Conservation (phyloP, 179 eudicot species). For the Spinacia oleracea region DNA sequence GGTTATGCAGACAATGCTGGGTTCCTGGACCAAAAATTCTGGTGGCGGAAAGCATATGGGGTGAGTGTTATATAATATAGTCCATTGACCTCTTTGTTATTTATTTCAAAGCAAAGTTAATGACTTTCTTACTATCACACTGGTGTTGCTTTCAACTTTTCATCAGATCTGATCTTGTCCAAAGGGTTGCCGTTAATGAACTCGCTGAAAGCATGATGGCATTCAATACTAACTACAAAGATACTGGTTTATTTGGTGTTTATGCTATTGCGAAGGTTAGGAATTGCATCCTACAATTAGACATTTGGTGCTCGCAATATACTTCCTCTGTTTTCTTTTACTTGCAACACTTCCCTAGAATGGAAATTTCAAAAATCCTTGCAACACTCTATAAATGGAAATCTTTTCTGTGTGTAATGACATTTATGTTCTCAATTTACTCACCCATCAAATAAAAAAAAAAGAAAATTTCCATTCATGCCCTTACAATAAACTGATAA, state of each 20-base stretch:
- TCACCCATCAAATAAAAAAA: too few species aligned
- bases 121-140: background rate
- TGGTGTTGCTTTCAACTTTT: constrained; percentile 1
- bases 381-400: too few species aligned
- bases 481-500: too few species aligned
- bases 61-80: constrained; percentile 27
- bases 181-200: constrained; percentile 43
- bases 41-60: constrained; percentile 74
- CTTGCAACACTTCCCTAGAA: too few species aligned
- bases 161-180: constrained; percentile 46
- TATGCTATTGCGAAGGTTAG: constrained; percentile 56
- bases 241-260: constrained; percentile 54
- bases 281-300: background rate
- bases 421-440: too few species aligned
- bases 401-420: too few species aligned
- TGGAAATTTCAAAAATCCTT: too few species aligned
- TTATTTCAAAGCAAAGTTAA: background rate
- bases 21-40: constrained; percentile 60
- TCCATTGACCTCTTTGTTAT: background rate
- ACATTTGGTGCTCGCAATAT: background rate
- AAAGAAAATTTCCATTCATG: too few species aligned
- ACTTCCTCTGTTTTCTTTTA: too few species aligned
- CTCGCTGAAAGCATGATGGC: constrained; percentile 55
- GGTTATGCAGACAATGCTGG: constrained; percentile 68
- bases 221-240: constrained; percentile 54